Conservation (phyloP, 1,284 basidiomycete species). For the Papiliotrema nemorosa region DNA sequence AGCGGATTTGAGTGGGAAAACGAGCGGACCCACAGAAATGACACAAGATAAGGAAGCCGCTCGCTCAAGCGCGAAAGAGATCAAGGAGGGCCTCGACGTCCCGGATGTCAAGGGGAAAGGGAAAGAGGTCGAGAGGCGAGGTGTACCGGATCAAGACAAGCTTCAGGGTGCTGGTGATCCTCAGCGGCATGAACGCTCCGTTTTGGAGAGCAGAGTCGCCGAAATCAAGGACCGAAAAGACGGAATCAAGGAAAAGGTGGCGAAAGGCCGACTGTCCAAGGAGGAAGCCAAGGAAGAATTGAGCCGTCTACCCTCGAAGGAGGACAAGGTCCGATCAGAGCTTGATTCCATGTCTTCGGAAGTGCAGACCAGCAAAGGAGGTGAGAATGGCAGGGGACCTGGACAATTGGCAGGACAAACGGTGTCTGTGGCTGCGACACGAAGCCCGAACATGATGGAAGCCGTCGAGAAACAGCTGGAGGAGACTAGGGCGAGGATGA, state of each 20-base stretch:
- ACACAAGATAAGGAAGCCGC: not conserved
- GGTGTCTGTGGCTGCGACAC: no score
- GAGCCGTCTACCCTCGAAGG: not conserved
- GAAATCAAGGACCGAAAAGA: slow-evolving; percentile 1
- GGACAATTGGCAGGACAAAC: no score
- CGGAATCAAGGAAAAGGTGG: not conserved
- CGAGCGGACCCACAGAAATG: not conserved
- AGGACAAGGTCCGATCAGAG: not conserved
- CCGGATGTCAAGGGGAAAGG: not conserved
- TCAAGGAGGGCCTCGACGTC: not conserved
- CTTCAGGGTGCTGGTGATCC: not conserved
- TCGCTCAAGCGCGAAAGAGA: not conserved
- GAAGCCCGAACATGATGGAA: no score
- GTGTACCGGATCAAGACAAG: not conserved
- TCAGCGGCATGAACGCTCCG: not conserved
- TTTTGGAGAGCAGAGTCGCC: not conserved
- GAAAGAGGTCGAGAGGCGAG: not conserved
- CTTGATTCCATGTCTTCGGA: no score
- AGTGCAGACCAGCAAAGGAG: no score
- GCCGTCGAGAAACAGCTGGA: no score
- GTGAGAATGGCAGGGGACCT: no score
- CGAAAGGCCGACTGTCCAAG: not conserved
- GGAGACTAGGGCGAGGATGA: no score
- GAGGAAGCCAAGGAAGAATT: not conserved
- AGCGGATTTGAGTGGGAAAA: not conserved